phyloP scores from a whole-genome alignment of 306 rosid species.

The Lathyrus tuberosus region DNA sequence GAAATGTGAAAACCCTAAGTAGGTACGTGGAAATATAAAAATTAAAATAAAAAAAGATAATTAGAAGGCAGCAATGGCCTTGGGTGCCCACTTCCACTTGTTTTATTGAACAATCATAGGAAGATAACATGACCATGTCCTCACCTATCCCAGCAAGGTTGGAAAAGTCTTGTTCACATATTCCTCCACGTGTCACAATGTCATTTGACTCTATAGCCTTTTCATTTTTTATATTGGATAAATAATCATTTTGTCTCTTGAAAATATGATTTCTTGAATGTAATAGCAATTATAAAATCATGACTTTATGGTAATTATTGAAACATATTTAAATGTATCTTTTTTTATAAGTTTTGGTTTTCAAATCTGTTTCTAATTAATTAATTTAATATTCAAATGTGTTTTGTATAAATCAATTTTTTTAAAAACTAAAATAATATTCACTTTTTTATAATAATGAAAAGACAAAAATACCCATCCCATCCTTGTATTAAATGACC shows the following conservation, averaged over 20 bases:
- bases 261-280: no score
- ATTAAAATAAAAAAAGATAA: slow-evolving; percentile 16
- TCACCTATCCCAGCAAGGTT: slow-evolving; percentile 64
- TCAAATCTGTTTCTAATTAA: no score
- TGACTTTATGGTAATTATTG: no score
- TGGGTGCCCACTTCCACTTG: slow-evolving; percentile 50
- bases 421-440: no score
- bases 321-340: no score
- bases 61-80: slow-evolving; percentile 33
- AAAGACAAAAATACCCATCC: slow-evolving; percentile 37
- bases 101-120: slow-evolving; percentile 57
- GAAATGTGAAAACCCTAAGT: slow-evolving; percentile 28
- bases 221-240: no score
- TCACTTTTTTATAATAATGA: background rate
- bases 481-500: slow-evolving; percentile 58
- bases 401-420: no score
- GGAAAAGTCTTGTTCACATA: slow-evolving; percentile 59
- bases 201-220: slow-evolving; percentile 5
- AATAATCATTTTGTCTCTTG: no score
- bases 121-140: slow-evolving; percentile 62
- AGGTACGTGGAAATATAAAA: slow-evolving; percentile 8
- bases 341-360: no score
- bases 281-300: no score
- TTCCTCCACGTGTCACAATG: slow-evolving; percentile 58
- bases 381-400: no score